Evolutionary conservation across 495 filamentous ascomycete genomes (phyloP), one percentile per base, ranked within the genome.

Genomic region (Aspergillus haitiensis): DNA sequence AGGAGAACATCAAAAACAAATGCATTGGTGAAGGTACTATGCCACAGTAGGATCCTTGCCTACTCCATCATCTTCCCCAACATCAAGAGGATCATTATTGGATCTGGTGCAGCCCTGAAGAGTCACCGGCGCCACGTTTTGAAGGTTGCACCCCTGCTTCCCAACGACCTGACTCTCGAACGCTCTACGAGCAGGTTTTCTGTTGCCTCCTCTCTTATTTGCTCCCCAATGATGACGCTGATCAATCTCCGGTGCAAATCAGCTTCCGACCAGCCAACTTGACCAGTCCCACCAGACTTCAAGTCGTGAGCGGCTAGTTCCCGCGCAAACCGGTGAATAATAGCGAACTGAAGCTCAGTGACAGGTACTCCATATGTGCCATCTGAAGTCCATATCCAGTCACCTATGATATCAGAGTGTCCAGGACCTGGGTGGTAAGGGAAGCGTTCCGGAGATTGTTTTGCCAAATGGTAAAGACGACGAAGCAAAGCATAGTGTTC

Each of bases 311-410:
- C 65, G 40, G 72, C 67, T 31, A 79, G 66, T 47, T 77, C 72
- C 66, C 73, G 71, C 60, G 71, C 70, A 65, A 80, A 80, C 54
- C 72, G 69, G 62, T 80, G 70, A 27, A 80, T 70, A 37, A 80
- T 73, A 16, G 75, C 72, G 66, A 79, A 80, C 55, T 79, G 76
- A 16, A 70, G 67, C 66, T 78, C 73, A 10, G 76, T 76, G 61
- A 79, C 73, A 15, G 75, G 75, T 5, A 78, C 72, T 50, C 76
- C 78, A 56, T 77, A 71, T 48, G 62, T 65, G 13, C 73, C 73
- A 61, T 78, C 72, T 18, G 75, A 77, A 2, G 75, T 78, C 75
- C 75, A 79, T 27, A 79, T 75, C 68, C 73, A 77, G 67, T 79
- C 75, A 32, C 78, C 75, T 36, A 79, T 71, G 48, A 79, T 79